Evolutionary conservation across 2,329 filamentous ascomycete genomes (phyloP).

Genomic region (Fusarium sp.): DNA sequence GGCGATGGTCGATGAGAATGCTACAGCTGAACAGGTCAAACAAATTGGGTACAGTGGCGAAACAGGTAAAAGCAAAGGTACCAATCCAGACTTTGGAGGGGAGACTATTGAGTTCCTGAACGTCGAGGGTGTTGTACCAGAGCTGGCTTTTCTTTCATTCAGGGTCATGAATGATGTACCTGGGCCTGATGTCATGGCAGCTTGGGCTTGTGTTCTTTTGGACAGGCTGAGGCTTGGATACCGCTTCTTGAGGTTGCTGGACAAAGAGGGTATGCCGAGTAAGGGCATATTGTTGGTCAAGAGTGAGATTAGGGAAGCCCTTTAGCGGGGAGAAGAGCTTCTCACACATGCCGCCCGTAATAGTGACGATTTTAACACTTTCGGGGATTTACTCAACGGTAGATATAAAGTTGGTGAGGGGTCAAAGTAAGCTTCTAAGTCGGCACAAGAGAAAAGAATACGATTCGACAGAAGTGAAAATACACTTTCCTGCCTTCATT

Average conservation of each 20-base stretch:
- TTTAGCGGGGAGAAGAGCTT: fast-evolving
- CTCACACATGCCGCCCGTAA: no score
- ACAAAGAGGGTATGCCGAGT: not conserved
- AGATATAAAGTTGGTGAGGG: no score
- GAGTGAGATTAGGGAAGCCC: not conserved
- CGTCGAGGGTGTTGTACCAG: not conserved
- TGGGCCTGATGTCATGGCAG: not conserved
- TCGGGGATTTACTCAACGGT: no score
- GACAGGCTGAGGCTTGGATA: constrained; percentile 10
- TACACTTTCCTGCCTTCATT: not conserved
- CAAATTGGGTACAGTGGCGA: constrained; percentile 3
- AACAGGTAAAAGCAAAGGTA: not conserved
- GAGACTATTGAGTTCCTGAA: constrained; percentile 10
- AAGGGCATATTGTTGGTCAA: not conserved
- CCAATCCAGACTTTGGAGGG: not conserved
- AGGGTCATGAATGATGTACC: constrained; percentile 12
- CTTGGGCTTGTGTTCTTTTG: constrained; percentile 10
- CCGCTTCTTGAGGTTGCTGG: not conserved
- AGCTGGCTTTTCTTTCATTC: constrained; percentile 3
- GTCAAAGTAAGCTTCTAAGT: not conserved
- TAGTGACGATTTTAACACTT: fast-evolving
- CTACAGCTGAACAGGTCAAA: not conserved
- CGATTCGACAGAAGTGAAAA: fast-evolving
- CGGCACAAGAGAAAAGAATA: not conserved
- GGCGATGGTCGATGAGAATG: not conserved